These are phyloP conservation scores for Populus trichocarpa DNA, from an alignment of 441 rosid genomes.

Conservation along the genomic window DNA sequence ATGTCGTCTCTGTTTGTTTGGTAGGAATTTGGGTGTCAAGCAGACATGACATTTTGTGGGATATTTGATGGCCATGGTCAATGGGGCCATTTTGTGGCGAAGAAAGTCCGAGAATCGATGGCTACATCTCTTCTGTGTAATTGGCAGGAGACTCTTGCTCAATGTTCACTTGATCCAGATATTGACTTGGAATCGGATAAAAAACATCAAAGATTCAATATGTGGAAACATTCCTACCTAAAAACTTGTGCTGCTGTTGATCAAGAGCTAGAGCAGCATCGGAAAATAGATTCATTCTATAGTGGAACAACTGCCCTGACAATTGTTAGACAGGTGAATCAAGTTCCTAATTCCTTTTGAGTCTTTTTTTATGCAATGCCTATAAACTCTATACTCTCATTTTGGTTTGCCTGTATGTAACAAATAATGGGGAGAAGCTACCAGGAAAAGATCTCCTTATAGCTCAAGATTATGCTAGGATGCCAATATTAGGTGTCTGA, in stretches of 20 bases:
- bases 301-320: conserved; percentile 89
- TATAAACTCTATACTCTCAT: not conserved
- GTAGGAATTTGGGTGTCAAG: conserved; percentile 83
- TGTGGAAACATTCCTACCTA: conserved; percentile 75
- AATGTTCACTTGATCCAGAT: conserved; percentile 42
- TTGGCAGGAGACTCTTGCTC: conserved; percentile 81
- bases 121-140: conserved; percentile 58
- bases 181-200: conserved; percentile 49
- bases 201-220: conserved; percentile 46
- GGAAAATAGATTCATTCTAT: conserved; percentile 63
- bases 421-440: not conserved
- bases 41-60: conserved; percentile 86
- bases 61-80: conserved; percentile 95
- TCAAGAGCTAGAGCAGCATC: conserved; percentile 57
- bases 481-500: not conserved
- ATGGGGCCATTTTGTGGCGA: conserved; percentile 94
- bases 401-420: not conserved
- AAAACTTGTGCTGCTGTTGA: conserved; percentile 76
- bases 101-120: conserved; percentile 75
- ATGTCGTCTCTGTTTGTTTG: conserved; percentile 8
- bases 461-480: too few species aligned
- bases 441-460: too few species aligned
- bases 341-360: not conserved
- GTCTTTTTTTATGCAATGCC: not conserved
- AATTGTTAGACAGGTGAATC: conserved; percentile 73